phyloP scores from a whole-genome alignment of 2,329 filamentous ascomycete genomes.

The Talaromyces verruculosus region DNA sequence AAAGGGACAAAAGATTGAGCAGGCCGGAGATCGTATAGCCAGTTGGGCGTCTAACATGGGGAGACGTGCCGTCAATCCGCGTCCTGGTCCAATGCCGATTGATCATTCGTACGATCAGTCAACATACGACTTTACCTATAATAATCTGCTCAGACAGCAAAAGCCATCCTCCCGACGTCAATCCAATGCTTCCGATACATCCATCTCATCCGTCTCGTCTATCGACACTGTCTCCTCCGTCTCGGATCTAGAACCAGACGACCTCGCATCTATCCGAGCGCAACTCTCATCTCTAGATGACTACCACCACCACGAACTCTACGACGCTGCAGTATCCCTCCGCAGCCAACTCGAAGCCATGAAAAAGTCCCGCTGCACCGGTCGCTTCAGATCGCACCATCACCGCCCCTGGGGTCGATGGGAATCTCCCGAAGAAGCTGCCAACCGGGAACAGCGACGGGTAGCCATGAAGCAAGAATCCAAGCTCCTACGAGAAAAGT shows the following conservation, averaged over 20 bases:
- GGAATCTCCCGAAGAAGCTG: slow-evolving; percentile 38
- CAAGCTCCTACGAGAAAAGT: slow-evolving; percentile 39
- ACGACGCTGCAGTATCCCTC: slow-evolving; percentile 38
- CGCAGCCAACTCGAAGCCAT: slow-evolving; percentile 36
- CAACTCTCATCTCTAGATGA: slow-evolving; percentile 37
- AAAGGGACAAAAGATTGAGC: slow-evolving; percentile 31
- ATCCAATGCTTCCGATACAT: slow-evolving; percentile 31
- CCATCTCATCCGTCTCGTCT: slow-evolving; percentile 38
- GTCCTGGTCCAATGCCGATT: slow-evolving; percentile 7
- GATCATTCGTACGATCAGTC: slow-evolving; percentile 2
- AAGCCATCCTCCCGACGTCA: slow-evolving; percentile 26
- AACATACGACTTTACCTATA: neutral
- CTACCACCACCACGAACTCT: slow-evolving; percentile 38
- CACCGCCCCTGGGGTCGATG: slow-evolving; percentile 35
- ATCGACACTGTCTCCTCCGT: slow-evolving; percentile 40
- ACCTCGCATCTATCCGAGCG: slow-evolving; percentile 37
- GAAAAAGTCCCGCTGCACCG: slow-evolving; percentile 36
- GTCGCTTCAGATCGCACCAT: slow-evolving; percentile 1
- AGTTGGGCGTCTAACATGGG: slow-evolving; percentile 18
- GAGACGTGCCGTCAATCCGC: neutral
- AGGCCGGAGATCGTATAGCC: slow-evolving; percentile 23
- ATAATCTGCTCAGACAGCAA: neutral
- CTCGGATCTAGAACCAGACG: slow-evolving; percentile 37
- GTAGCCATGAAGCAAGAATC: slow-evolving; percentile 40
- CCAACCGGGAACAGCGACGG: slow-evolving; percentile 32